Conservation (phyloP, 2,329 filamentous ascomycete species). For the Exophiala sp. region DNA sequence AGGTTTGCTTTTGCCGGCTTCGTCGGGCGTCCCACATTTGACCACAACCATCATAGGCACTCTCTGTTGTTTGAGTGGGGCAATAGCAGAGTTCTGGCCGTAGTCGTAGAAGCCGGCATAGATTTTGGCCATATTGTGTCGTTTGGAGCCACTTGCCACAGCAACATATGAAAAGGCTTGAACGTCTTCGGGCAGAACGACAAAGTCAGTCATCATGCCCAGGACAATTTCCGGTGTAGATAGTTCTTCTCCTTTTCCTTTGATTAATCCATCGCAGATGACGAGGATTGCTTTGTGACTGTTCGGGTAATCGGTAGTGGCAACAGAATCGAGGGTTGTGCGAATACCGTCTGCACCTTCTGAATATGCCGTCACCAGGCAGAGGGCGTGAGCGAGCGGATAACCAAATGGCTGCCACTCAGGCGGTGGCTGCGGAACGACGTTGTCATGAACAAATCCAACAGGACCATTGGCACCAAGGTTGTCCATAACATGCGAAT, state of each 20-base stretch:
- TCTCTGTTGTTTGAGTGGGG: slow-evolving; percentile 83
- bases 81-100: slow-evolving; percentile 73
- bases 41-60: slow-evolving; percentile 97
- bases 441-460: slow-evolving; percentile 93
- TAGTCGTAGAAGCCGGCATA: slow-evolving; percentile 99
- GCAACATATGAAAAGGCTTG: slow-evolving; percentile 93
- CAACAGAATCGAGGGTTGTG: slow-evolving; percentile 92
- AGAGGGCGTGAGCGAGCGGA: slow-evolving; percentile 88
- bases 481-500: slow-evolving; percentile 54
- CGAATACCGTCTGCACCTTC: slow-evolving; percentile 90
- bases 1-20: slow-evolving; percentile 76
- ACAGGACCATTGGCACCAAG: slow-evolving; percentile 75
- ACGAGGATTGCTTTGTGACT: slow-evolving; percentile 97
- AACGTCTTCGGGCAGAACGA: slow-evolving; percentile 75
- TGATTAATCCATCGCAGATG: slow-evolving; percentile 96
- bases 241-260: slow-evolving; percentile 81
- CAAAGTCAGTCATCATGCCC: slow-evolving; percentile 91
- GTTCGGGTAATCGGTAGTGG: slow-evolving; percentile 97
- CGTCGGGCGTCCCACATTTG: slow-evolving; percentile 91
- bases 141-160: slow-evolving; percentile 89
- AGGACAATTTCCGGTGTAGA: slow-evolving; percentile 89
- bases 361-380: slow-evolving; percentile 93
- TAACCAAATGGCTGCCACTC: slow-evolving; percentile 98
- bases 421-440: slow-evolving; percentile 91
- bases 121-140: slow-evolving; percentile 99